Evolutionary conservation across 768 basidiomycete genomes (phyloP).

Genomic region (Hericium alpestre): DNA sequence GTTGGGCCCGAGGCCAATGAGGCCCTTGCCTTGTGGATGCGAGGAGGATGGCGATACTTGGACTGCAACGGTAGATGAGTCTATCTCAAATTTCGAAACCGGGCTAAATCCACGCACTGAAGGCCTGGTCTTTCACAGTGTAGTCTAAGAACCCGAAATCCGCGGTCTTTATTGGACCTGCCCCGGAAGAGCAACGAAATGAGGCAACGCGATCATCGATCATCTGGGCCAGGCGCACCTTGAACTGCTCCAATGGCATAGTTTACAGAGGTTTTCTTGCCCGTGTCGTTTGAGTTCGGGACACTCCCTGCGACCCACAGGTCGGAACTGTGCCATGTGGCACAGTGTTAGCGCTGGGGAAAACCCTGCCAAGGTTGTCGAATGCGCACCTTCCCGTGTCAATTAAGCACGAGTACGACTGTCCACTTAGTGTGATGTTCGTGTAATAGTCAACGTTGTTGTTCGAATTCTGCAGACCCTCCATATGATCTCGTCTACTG

Average conservation of each 20-base stretch:
- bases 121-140: slow-evolving; percentile 34
- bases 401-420: slow-evolving; percentile 24
- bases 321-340: slow-evolving; percentile 39
- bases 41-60: slow-evolving; percentile 23
- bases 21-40: slow-evolving; percentile 26
- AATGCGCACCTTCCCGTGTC: slow-evolving; percentile 35
- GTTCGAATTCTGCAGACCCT: slow-evolving; percentile 9
- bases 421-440: slow-evolving; percentile 30
- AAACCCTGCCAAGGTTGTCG: neutral
- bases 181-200: neutral
- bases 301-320: slow-evolving; percentile 46
- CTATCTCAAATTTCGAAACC: neutral
- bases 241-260: slow-evolving; percentile 46
- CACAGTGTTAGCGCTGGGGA: neutral
- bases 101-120: slow-evolving; percentile 24
- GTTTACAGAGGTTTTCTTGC: slow-evolving; percentile 27
- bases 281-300: slow-evolving; percentile 27
- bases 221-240: slow-evolving; percentile 25
- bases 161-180: slow-evolving; percentile 37
- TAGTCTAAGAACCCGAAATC: slow-evolving; percentile 34
- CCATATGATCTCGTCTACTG: slow-evolving; percentile 18
- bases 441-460: slow-evolving; percentile 22
- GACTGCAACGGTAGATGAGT: slow-evolving; percentile 23
- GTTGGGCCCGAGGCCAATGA: slow-evolving; percentile 54
- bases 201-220: neutral